Evolutionary conservation across 192 early-diverging fungal species (phyloP).

Genomic region (Haplosporangium gracile): DNA sequence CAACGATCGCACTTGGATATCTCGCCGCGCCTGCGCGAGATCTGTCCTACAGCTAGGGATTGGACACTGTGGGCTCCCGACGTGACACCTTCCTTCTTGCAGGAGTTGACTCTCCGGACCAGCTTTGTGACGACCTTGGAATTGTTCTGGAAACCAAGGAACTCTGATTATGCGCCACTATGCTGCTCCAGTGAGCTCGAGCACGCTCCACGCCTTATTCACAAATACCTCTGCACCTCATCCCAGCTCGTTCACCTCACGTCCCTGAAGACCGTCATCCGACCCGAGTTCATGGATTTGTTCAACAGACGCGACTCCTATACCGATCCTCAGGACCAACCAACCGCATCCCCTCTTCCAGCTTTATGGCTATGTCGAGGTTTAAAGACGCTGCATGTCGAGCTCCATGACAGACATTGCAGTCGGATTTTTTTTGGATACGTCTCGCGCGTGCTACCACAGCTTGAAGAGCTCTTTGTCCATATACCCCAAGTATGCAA

Average conservation of each 20-base stretch:
- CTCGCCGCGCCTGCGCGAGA: neutral
- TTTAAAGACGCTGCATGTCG: no score
- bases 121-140: neutral
- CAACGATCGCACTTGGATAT: neutral
- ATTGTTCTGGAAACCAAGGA: neutral
- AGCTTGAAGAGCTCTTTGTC: no score
- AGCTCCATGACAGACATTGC: no score
- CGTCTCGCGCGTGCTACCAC: no score
- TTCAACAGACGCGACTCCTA: neutral
- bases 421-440: no score
- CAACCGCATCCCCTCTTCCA: neutral
- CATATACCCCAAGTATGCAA: no score
- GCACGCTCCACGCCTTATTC: neutral
- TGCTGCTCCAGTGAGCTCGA: neutral
- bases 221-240: neutral
- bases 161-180: neutral
- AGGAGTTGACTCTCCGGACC: neutral
- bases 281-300: neutral
- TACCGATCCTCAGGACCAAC: neutral
- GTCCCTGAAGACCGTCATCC: neutral
- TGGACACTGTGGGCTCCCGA: neutral
- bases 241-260: neutral
- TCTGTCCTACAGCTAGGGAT: neutral
- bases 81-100: neutral
- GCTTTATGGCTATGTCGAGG: neutral